A percentile compares a stretch with the other conserved stretches of the same genome.
Conservation (phyloP, 768 basidiomycete genomes). For the Termitomyces sp. region DNA sequence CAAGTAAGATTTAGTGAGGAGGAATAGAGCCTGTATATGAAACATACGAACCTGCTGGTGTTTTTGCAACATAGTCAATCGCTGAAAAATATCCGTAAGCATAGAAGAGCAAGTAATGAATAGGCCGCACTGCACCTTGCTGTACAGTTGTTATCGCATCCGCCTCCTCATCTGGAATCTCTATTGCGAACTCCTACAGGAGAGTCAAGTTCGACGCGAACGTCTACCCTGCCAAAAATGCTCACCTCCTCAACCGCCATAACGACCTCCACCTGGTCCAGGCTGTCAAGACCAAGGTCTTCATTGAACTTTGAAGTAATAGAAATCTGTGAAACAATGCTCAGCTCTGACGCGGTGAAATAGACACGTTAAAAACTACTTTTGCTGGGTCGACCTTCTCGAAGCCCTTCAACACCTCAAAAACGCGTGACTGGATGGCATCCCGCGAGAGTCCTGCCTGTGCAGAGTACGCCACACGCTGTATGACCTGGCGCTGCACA, state of each 20-base stretch:
- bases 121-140: slow-evolving; percentile 59
- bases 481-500: slow-evolving; percentile 32
- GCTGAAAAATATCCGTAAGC: slow-evolving; percentile 42
- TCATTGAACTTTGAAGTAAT: slow-evolving; percentile 51
- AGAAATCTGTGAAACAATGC: slow-evolving; percentile 15
- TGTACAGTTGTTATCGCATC: slow-evolving; percentile 90
- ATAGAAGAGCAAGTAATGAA: background rate
- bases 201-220: slow-evolving; percentile 4
- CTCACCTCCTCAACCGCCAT: slow-evolving; percentile 95
- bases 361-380: slow-evolving; percentile 29
- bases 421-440: slow-evolving; percentile 66
- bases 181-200: slow-evolving; percentile 87
- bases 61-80: slow-evolving; percentile 92
- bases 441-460: slow-evolving; percentile 61
- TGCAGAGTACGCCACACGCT: slow-evolving; percentile 57
- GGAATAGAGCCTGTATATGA: background rate
- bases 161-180: slow-evolving; percentile 96
- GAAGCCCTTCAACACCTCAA: slow-evolving; percentile 83
- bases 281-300: slow-evolving; percentile 90
- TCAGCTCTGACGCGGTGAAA: background rate
- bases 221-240: slow-evolving; percentile 1
- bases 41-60: slow-evolving; percentile 65
- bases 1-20: background rate
- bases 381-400: slow-evolving; percentile 82
- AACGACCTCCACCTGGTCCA: slow-evolving; percentile 96